Conservation (phyloP, 306 rosid species). For the Dryas octopetala region DNA sequence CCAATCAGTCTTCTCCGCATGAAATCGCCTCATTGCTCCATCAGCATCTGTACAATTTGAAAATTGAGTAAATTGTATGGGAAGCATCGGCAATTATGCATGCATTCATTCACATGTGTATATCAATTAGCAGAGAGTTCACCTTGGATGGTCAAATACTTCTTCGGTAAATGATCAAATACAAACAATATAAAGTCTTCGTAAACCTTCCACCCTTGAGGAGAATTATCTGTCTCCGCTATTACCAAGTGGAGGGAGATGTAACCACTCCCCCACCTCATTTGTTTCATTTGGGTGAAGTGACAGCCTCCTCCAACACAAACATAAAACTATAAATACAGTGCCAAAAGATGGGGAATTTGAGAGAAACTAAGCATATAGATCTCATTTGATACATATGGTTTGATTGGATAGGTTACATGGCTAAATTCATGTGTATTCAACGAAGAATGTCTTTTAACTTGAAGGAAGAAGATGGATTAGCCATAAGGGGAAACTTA, state of each 20-base stretch:
- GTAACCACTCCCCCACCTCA: background rate
- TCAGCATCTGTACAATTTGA: background rate
- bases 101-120: too few species aligned
- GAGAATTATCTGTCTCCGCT: background rate
- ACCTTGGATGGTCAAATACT: too few species aligned
- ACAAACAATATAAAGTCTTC: conserved; percentile 1
- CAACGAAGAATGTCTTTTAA: too few species aligned
- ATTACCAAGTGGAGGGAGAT: conserved; percentile 17
- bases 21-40: background rate
- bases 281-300: conserved; percentile 11
- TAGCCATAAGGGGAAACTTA: too few species aligned
- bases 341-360: background rate
- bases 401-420: too few species aligned
- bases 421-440: too few species aligned
- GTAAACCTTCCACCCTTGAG: background rate
- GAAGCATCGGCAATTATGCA: too few species aligned
- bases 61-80: too few species aligned
- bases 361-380: too few species aligned
- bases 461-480: too few species aligned
- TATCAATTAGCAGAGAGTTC: too few species aligned
- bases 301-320: background rate
- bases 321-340: background rate
- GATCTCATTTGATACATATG: too few species aligned
- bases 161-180: background rate
- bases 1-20: background rate